Conservation (phyloP, 73 alveolate genomes). For the Tetrahymena thermophila region DNA sequence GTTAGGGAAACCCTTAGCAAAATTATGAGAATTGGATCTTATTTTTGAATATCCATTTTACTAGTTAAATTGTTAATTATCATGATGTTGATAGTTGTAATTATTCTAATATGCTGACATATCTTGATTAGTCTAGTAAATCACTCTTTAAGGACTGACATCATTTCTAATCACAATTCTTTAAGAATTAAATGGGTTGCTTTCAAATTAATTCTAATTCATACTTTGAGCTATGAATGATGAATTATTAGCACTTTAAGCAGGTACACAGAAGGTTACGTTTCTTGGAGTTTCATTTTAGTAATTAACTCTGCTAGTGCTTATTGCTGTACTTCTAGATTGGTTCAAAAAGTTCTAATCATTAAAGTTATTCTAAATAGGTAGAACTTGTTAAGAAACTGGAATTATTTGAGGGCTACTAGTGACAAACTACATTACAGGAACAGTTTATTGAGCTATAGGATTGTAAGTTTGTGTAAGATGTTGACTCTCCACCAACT, state of each 20-base stretch:
- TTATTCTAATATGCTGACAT: background rate
- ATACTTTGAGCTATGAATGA: background rate
- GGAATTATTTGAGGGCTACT: background rate
- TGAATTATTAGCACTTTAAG: background rate
- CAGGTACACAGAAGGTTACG: background rate
- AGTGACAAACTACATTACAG: background rate
- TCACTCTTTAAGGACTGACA: background rate
- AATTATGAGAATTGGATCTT: background rate
- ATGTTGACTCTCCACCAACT: background rate
- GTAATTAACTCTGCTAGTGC: background rate
- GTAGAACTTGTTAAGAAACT: background rate
- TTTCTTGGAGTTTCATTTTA: background rate
- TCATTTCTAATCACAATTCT: background rate
- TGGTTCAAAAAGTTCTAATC: background rate
- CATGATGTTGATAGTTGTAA: background rate
- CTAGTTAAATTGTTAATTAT: too few species aligned
- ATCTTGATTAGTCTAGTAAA: background rate
- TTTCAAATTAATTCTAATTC: background rate
- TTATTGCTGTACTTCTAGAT: background rate
- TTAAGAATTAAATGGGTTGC: background rate
- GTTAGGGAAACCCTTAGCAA: background rate
- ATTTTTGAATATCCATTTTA: background rate
- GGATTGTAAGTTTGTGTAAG: background rate
- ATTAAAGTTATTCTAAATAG: background rate
- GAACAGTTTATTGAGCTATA: background rate